Conservation (phyloP, 345 rosid species). For the Rubroshorea leprosula region DNA sequence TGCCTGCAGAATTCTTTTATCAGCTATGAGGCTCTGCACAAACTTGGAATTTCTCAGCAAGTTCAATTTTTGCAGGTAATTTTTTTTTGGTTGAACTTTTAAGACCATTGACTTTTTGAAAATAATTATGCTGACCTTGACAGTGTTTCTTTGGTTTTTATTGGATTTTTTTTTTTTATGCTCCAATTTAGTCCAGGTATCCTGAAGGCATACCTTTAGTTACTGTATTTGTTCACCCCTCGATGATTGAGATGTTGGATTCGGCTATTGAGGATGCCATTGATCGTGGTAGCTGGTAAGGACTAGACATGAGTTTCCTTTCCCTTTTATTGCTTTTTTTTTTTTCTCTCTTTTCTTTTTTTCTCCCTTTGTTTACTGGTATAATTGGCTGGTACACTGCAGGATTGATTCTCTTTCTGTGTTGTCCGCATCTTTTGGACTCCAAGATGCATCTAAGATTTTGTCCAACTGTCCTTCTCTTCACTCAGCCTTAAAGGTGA, state of each 20-base stretch:
- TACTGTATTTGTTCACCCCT: conserved; percentile 74
- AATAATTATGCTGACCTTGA: conserved; percentile 6
- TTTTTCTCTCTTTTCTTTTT: no score
- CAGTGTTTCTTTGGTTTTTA: conserved; percentile 17
- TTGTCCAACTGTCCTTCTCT: conserved; percentile 69
- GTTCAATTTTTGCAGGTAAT: conserved; percentile 88
- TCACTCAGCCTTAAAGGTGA: conserved; percentile 74
- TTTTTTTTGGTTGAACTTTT: conserved; percentile 18
- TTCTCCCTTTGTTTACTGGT: no score
- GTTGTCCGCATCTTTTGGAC: conserved; percentile 59
- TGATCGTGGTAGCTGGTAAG: conserved; percentile 88
- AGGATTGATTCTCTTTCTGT: conserved; percentile 92
- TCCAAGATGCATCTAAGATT: conserved; percentile 73
- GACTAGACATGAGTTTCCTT: no score
- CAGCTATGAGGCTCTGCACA: conserved; percentile 65
- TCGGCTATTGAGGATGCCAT: conserved; percentile 78
- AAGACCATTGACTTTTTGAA: conserved; percentile 8
- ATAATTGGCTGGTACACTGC: conserved; percentile 31
- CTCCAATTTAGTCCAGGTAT: conserved; percentile 82
- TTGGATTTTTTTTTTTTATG: conserved; percentile 32
- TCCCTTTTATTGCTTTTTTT: no score
- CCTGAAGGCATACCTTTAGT: conserved; percentile 74
- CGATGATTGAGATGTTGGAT: conserved; percentile 88
- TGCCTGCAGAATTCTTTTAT: conserved; percentile 76
- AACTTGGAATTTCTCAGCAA: conserved; percentile 89